phyloP scores from a whole-genome alignment of 345 rosid genomes.

The Ceriops decandra region DNA sequence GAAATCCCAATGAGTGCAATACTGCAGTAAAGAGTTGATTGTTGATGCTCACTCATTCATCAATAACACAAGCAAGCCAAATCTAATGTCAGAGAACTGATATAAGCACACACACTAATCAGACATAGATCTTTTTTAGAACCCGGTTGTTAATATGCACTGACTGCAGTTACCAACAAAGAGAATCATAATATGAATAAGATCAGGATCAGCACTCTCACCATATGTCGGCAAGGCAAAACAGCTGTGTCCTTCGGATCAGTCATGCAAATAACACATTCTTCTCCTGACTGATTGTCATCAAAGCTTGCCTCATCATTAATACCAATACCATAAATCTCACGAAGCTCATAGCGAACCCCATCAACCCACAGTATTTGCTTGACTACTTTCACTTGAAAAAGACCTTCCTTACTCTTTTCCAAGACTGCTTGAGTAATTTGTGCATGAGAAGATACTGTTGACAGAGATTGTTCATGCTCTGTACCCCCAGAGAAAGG shows the following conservation, averaged over 20 bases:
- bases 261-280: slow-evolving; percentile 46
- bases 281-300: slow-evolving; percentile 34
- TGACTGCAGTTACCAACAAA: not conserved
- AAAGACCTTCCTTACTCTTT: slow-evolving; percentile 25
- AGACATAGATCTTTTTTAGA: not conserved
- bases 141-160: not conserved
- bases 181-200: slow-evolving; percentile 2
- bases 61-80: not conserved
- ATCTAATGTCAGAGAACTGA: not conserved
- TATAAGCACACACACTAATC: not conserved
- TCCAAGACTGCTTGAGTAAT: slow-evolving; percentile 41
- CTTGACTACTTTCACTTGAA: slow-evolving; percentile 37
- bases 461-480: slow-evolving; percentile 9
- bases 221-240: slow-evolving; percentile 55
- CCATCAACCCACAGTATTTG: slow-evolving; percentile 40
- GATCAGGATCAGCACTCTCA: slow-evolving; percentile 17
- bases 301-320: slow-evolving; percentile 21
- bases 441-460: slow-evolving; percentile 31
- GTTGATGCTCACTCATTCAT: not conserved
- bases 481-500: slow-evolving; percentile 13
- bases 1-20: too few relatives aligned
- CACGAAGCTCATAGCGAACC: slow-evolving; percentile 39
- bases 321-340: slow-evolving; percentile 41
- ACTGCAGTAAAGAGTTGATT: not conserved
- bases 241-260: slow-evolving; percentile 44